phyloP scores from a whole-genome alignment of 345 rosid species.

The Moringa oleifera region DNA sequence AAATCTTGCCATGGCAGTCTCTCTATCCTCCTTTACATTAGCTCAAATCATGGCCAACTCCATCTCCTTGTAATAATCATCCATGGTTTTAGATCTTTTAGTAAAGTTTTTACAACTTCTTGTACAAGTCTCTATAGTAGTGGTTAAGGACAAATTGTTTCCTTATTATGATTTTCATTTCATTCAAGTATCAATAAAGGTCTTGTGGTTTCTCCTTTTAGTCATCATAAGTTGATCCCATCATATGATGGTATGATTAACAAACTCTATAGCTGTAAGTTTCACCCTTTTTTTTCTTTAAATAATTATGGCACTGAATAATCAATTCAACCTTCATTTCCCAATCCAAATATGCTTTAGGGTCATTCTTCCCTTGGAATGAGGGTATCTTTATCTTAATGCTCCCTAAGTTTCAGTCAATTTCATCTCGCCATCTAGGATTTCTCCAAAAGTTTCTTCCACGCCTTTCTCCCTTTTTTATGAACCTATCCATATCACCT shows the following conservation, averaged over 20 bases:
- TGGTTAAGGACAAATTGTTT: background rate
- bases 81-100: background rate
- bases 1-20: background rate
- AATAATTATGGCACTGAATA: constrained; percentile 4
- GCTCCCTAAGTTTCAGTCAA: background rate
- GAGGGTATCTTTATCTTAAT: constrained; percentile 9
- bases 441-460: too few relatives aligned
- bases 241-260: constrained; percentile 8
- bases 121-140: background rate
- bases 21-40: constrained; percentile 2
- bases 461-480: too few relatives aligned
- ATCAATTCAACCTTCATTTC: background rate
- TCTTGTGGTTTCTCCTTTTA: background rate
- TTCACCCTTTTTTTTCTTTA: background rate
- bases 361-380: constrained; percentile 5
- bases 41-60: background rate
- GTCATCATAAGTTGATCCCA: background rate
- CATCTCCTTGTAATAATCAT: constrained; percentile 6
- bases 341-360: background rate
- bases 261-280: background rate
- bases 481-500: too few relatives aligned
- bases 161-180: constrained; percentile 2
- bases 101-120: background rate
- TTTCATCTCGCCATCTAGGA: too few relatives aligned
- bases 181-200: background rate